phyloP scores from a whole-genome alignment of 164 flowering plant species.

The Buxus sempervirens region DNA sequence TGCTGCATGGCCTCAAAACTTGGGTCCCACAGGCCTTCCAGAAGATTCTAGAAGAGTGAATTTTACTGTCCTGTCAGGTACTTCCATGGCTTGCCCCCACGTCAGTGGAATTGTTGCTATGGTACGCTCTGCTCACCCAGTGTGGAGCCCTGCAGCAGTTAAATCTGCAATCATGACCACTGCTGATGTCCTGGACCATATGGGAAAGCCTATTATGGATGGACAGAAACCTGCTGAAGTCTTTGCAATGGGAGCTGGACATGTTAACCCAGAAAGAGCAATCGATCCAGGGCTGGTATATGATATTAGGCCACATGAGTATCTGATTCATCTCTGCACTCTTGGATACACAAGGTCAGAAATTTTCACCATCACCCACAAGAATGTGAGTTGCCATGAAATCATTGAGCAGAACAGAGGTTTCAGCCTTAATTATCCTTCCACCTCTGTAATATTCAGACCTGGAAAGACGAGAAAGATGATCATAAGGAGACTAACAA shows the following conservation, averaged over 20 bases:
- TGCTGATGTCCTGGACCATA: slow-evolving; percentile 53
- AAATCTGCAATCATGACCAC: slow-evolving; percentile 92
- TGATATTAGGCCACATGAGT: slow-evolving; percentile 67
- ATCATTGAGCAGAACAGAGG: slow-evolving; percentile 43
- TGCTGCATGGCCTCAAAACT: slow-evolving; percentile 94
- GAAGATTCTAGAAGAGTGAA: slow-evolving; percentile 74
- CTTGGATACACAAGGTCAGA: slow-evolving; percentile 61
- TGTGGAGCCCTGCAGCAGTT: slow-evolving; percentile 85
- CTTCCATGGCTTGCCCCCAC: slow-evolving; percentile 98
- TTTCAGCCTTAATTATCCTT: slow-evolving; percentile 88
- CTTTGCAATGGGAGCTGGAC: slow-evolving; percentile 85
- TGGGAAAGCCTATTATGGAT: slow-evolving; percentile 65
- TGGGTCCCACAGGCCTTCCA: slow-evolving; percentile 78
- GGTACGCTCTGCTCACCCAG: slow-evolving; percentile 58
- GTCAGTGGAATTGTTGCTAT: slow-evolving; percentile 78
- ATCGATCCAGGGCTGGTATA: slow-evolving; percentile 78
- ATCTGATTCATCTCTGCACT: slow-evolving; percentile 68
- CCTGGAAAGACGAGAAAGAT: slow-evolving; percentile 36
- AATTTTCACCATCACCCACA: slow-evolving; percentile 63
- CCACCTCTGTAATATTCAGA: slow-evolving; percentile 66
- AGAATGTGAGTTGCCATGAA: slow-evolving; percentile 63
- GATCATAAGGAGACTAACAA: slow-evolving; percentile 58
- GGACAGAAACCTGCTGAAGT: slow-evolving; percentile 54
- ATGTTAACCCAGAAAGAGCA: slow-evolving; percentile 80
- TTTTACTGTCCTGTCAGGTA: slow-evolving; percentile 88